Evolutionary conservation across 2,329 filamentous ascomycete species (phyloP).

Genomic region (Bipolaris cookei): DNA sequence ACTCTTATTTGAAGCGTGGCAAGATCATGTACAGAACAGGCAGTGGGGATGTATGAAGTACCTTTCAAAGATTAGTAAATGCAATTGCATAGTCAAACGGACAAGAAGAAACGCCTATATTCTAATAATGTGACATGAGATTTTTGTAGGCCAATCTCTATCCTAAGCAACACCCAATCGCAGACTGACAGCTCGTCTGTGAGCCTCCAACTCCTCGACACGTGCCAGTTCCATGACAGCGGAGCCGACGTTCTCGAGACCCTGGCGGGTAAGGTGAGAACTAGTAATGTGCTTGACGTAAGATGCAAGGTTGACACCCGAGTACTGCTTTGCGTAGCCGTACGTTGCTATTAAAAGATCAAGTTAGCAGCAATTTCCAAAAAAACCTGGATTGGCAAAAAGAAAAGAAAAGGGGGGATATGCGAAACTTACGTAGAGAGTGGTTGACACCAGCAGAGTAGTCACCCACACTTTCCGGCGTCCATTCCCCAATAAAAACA

Average conservation of each 20-base stretch:
- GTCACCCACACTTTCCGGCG: constrained; percentile 95
- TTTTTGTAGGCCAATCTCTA: background rate
- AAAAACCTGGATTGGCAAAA: too few relatives aligned
- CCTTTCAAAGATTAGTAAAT: background rate
- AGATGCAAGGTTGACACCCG: constrained; percentile 91
- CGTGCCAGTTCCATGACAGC: constrained; percentile 95
- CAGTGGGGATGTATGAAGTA: background rate
- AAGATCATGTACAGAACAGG: constrained; percentile 2
- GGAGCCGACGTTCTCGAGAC: constrained; percentile 80
- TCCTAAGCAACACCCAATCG: constrained; percentile 55
- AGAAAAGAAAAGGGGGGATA: background rate
- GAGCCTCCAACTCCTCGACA: constrained; percentile 93
- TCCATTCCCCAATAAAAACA: constrained; percentile 96
- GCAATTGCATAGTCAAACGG: background rate
- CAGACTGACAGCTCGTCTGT: constrained; percentile 75
- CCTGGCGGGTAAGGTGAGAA: constrained; percentile 84
- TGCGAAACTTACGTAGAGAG: constrained; percentile 78
- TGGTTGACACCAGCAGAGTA: constrained; percentile 99
- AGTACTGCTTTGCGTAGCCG: constrained; percentile 98
- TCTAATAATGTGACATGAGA: background rate
- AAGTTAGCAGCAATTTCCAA: too few relatives aligned
- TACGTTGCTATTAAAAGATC: constrained; percentile 76
- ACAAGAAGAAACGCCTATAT: background rate
- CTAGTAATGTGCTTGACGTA: constrained; percentile 99
- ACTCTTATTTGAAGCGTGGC: background rate